These are phyloP conservation scores for Mycena rosella DNA, from an alignment of 768 basidiomycete genomes.

Conservation along the genomic window DNA sequence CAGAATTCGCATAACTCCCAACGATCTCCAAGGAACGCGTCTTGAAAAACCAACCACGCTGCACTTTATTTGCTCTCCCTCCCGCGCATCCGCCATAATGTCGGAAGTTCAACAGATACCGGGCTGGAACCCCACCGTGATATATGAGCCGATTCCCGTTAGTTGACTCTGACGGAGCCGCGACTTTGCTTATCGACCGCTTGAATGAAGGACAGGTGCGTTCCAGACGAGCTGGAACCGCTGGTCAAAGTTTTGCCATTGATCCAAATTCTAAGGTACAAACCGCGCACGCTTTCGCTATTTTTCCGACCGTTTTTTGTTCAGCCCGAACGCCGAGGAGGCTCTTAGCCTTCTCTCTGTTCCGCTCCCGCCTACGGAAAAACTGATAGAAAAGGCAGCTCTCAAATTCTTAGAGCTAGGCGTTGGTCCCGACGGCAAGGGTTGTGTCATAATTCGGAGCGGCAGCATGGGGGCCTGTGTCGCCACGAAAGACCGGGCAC, in stretches of 20 bases:
- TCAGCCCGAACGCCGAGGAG: conserved; percentile 90
- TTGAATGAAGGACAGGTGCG: conserved; percentile 72
- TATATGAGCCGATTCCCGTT: conserved; percentile 93
- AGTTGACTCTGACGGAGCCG: conserved; percentile 39
- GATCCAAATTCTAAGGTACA: conserved; percentile 78
- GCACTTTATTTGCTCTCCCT: conserved; percentile 90
- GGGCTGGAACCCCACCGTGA: conserved; percentile 74
- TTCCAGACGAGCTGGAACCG: conserved; percentile 82
- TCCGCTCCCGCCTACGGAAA: conserved; percentile 59
- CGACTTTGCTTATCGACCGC: background rate
- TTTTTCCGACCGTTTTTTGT: conserved; percentile 4
- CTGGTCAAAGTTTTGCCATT: conserved; percentile 69
- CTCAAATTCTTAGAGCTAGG: conserved; percentile 70
- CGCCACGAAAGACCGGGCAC: conserved; percentile 54
- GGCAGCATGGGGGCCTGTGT: conserved; percentile 81
- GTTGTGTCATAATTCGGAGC: conserved; percentile 80
- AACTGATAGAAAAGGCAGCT: conserved; percentile 76
- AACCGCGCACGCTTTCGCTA: too few relatives aligned
- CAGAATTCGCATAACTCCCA: conserved; percentile 76
- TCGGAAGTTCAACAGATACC: conserved; percentile 67
- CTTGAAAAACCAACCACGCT: conserved; percentile 66
- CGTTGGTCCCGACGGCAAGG: conserved; percentile 61
- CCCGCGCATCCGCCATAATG: conserved; percentile 74
- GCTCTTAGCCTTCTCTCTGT: conserved; percentile 76
- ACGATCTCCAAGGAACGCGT: conserved; percentile 69